Conservation (phyloP, 1,139 yeast genomes). For the Diutina sp. region DNA sequence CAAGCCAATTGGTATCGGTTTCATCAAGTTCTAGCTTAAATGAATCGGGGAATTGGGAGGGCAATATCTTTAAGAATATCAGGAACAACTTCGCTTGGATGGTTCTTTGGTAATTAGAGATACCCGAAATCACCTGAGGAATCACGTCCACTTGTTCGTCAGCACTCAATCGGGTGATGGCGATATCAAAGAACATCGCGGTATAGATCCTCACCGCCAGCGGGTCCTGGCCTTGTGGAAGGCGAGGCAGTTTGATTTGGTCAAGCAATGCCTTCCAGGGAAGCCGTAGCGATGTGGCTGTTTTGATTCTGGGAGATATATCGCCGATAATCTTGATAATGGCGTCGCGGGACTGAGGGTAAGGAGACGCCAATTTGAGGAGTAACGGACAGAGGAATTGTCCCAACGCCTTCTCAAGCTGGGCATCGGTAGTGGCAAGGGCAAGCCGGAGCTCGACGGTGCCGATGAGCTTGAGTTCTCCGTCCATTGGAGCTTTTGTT, state of each 20-base stretch:
- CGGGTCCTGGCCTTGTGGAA: slow-evolving; percentile 29
- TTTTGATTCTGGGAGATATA: slow-evolving; percentile 51
- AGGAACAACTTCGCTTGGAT: slow-evolving; percentile 51
- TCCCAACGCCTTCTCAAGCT: slow-evolving; percentile 47
- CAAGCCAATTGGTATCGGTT: background rate
- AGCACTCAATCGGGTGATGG: slow-evolving; percentile 36
- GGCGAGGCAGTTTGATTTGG: slow-evolving; percentile 48
- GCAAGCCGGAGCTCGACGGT: slow-evolving; percentile 80
- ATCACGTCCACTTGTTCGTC: slow-evolving; percentile 26
- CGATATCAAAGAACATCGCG: slow-evolving; percentile 52
- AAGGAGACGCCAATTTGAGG: slow-evolving; percentile 64
- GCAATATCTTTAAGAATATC: slow-evolving; percentile 43
- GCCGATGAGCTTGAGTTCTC: slow-evolving; percentile 46
- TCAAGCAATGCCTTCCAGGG: slow-evolving; percentile 51
- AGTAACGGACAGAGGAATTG: slow-evolving; percentile 67
- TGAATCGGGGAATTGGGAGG: slow-evolving; percentile 28
- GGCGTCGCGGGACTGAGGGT: slow-evolving; percentile 53
- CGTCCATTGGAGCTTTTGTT: background rate
- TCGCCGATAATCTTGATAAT: slow-evolving; percentile 58
- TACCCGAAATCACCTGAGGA: slow-evolving; percentile 35
- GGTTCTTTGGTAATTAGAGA: slow-evolving; percentile 21
- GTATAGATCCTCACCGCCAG: slow-evolving; percentile 52
- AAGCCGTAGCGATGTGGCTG: slow-evolving; percentile 39
- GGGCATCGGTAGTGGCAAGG: slow-evolving; percentile 55
- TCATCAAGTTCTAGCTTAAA: background rate